Evolutionary conservation across 768 basidiomycete genomes (phyloP).

Genomic region (Cubamyces lactineus): DNA sequence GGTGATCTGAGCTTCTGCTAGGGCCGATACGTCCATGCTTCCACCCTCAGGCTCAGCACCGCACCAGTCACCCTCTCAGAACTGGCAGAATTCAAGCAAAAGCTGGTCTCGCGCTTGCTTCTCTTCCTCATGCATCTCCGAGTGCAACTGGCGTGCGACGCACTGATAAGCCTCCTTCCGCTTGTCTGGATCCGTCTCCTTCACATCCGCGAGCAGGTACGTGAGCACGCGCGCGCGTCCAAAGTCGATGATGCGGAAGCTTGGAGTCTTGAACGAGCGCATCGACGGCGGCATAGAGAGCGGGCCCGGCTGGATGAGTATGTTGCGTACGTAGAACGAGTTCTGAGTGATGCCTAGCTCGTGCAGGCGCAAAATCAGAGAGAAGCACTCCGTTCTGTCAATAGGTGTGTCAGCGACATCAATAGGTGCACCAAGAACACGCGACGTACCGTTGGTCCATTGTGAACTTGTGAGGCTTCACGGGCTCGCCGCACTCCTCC

Average conservation of each 20-base stretch:
- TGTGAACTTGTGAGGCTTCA: conserved; percentile 33
- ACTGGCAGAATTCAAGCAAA: background rate
- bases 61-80: background rate
- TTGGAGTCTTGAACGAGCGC: conserved; percentile 37
- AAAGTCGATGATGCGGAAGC: conserved; percentile 56
- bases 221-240: conserved; percentile 38
- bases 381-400: conserved; percentile 32
- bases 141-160: background rate
- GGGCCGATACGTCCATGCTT: too few relatives aligned
- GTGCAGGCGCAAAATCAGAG: conserved; percentile 47
- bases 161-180: background rate
- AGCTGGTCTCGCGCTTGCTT: conserved; percentile 10
- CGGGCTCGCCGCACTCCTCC: conserved; percentile 49
- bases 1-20: too few relatives aligned
- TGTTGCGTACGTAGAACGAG: conserved; percentile 47
- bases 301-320: conserved; percentile 48
- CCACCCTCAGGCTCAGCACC: too few relatives aligned
- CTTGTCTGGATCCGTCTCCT: background rate
- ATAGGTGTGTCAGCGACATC: background rate
- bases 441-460: conserved; percentile 23
- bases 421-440: too few relatives aligned
- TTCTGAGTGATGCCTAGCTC: conserved; percentile 40
- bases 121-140: conserved; percentile 3
- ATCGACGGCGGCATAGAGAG: conserved; percentile 35
- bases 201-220: background rate